Percentiles rank a stretch among this genome's conserved stretches.
Evolutionary conservation across 345 rosid genomes (phyloP).

Genomic region (Heritiera littoralis): DNA sequence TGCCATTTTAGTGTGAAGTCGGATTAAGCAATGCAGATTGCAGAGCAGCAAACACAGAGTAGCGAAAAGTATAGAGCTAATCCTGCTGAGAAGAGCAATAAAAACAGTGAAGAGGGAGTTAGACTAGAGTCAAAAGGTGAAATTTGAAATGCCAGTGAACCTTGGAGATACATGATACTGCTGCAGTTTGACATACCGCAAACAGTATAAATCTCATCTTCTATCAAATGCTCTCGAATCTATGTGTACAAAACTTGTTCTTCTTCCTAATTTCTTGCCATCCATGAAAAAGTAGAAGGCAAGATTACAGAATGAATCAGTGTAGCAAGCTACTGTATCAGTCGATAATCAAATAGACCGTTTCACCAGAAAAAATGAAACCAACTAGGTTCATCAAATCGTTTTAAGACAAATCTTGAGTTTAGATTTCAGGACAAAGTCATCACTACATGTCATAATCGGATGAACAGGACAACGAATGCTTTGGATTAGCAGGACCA

Average conservation of each 20-base stretch:
- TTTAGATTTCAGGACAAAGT: constrained; percentile 14
- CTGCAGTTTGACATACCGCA: not conserved
- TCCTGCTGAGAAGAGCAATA: not conserved
- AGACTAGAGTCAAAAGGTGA: not conserved
- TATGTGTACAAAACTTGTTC: constrained; percentile 26
- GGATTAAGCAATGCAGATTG: not conserved
- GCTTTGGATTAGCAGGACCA: constrained; percentile 66
- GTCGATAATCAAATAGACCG: not conserved
- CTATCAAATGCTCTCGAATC: constrained; percentile 3
- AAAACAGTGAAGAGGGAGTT: not conserved
- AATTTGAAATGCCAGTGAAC: not conserved
- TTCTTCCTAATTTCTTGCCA: not conserved
- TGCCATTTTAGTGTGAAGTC: not conserved
- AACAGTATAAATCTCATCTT: not conserved
- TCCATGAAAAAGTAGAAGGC: not conserved
- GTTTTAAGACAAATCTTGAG: not conserved
- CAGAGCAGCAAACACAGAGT: not conserved
- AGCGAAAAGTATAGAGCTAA: not conserved
- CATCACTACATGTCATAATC: constrained; percentile 13
- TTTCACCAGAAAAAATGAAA: not conserved
- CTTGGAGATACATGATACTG: not conserved
- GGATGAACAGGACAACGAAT: constrained; percentile 2
- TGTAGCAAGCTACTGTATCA: not conserved
- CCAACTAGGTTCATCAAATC: not conserved
- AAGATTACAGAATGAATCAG: constrained; percentile 8